These are phyloP conservation scores for Dissoconium aciculare DNA, from an alignment of 2,329 filamentous ascomycete genomes.

Conservation along the genomic window DNA sequence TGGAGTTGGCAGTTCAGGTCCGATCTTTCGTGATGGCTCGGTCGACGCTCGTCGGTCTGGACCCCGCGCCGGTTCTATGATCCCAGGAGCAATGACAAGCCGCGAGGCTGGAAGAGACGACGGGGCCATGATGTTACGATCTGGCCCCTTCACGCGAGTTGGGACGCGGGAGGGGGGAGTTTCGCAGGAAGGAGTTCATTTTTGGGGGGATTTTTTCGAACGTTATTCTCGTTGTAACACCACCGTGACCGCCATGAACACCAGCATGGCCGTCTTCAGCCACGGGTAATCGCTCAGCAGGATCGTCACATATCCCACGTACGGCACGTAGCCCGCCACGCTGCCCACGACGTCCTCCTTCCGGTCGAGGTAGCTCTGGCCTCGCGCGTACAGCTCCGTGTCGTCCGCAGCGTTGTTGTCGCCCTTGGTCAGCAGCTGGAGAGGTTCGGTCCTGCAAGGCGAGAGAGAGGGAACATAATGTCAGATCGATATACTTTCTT, in stretches of 20 bases:
- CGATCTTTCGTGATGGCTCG: too few species aligned
- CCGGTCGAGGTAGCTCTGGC: constrained; percentile 74
- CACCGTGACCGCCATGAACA: constrained; percentile 86
- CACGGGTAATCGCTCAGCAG: constrained; percentile 89
- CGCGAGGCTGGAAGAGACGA: too few species aligned
- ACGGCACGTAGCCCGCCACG: constrained; percentile 81
- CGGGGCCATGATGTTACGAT: too few species aligned
- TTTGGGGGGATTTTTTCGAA: too few species aligned
- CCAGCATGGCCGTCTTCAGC: constrained; percentile 90
- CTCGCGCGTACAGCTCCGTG: constrained; percentile 73
- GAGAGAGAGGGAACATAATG: not conserved
- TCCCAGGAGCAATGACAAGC: too few species aligned
- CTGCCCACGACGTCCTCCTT: constrained; percentile 77
- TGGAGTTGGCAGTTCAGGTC: too few species aligned
- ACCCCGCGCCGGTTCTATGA: too few species aligned
- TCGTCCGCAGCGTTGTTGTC: constrained; percentile 94
- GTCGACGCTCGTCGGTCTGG: too few species aligned
- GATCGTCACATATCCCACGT: constrained; percentile 94
- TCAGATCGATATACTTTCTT: not conserved
- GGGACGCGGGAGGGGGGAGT: too few species aligned
- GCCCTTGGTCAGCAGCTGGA: constrained; percentile 79
- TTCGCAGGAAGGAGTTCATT: too few species aligned
- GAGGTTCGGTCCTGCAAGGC: constrained; percentile 29
- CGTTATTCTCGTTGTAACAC: constrained; percentile 72
- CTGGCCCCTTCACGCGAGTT: too few species aligned